phyloP scores from a whole-genome alignment of 805 yeast genomes.

The Cyberlindnera japonica region DNA sequence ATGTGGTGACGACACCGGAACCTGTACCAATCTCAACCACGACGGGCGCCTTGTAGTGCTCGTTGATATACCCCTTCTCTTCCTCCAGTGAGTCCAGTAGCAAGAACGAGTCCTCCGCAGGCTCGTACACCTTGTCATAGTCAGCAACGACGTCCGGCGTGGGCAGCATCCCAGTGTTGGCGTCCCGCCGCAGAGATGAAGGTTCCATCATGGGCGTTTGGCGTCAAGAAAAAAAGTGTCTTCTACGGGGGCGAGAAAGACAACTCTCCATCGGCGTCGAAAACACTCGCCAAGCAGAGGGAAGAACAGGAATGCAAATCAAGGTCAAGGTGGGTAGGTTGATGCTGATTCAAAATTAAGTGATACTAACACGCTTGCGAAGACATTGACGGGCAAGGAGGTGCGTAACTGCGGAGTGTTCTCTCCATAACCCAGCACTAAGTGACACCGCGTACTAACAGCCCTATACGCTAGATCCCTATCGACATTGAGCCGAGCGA shows the following conservation, averaged over 20 bases:
- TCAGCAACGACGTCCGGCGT: slow-evolving; percentile 69
- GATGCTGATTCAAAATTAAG: too few species aligned
- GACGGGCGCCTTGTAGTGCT: slow-evolving; percentile 42
- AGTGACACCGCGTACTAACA: slow-evolving; percentile 8
- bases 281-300: too few species aligned
- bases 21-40: slow-evolving; percentile 90
- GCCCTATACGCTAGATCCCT: slow-evolving; percentile 45
- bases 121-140: slow-evolving; percentile 82
- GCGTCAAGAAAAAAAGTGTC: too few species aligned
- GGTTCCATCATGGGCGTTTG: background rate
- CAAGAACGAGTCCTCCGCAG: slow-evolving; percentile 88
- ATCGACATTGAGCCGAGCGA: slow-evolving; percentile 70
- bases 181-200: background rate
- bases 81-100: slow-evolving; percentile 76
- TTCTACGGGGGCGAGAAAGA: background rate
- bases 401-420: slow-evolving; percentile 33
- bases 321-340: slow-evolving; percentile 52
- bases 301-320: slow-evolving; percentile 67
- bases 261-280: background rate
- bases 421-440: background rate
- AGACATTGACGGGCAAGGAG: slow-evolving; percentile 78
- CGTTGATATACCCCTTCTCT: slow-evolving; percentile 38
- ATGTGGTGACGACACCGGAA: slow-evolving; percentile 83
- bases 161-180: slow-evolving; percentile 55
- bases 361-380: background rate